Evolutionary conservation across 2,329 filamentous ascomycete species (phyloP).

Genomic region (Fusarium protoensiforme): DNA sequence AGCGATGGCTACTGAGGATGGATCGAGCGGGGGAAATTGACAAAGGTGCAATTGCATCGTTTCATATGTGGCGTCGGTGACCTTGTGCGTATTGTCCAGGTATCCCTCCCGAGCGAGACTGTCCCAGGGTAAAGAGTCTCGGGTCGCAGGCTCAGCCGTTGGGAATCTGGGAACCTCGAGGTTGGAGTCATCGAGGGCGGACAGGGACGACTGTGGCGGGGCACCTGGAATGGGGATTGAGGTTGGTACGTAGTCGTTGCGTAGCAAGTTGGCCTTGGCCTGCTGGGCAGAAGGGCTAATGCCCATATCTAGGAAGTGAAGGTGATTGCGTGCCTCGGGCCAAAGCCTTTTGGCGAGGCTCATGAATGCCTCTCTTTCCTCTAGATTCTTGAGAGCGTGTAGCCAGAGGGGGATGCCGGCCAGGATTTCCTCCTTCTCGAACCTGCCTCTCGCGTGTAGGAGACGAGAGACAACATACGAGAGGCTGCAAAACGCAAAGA

Average conservation of each 20-base stretch:
- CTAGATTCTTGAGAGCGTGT: slow-evolving; percentile 1
- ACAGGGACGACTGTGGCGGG: no score
- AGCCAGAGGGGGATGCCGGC: slow-evolving; percentile 26
- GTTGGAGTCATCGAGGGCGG: no score
- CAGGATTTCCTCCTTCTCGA: slow-evolving; percentile 13
- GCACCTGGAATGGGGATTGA: no score
- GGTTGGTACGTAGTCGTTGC: rapidly evolving
- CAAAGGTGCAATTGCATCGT: rapidly evolving
- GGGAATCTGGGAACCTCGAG: no score
- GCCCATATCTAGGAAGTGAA: slow-evolving; percentile 1
- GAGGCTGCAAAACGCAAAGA: slow-evolving; percentile 35
- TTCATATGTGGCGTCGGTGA: background rate
- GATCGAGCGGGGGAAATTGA: rapidly evolving
- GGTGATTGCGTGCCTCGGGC: slow-evolving; percentile 23
- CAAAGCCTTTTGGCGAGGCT: slow-evolving; percentile 13
- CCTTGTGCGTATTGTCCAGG: background rate
- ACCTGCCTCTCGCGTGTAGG: background rate
- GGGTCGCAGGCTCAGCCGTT: rapidly evolving
- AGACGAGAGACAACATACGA: slow-evolving; percentile 33
- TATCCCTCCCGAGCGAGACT: background rate
- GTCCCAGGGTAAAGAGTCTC: background rate
- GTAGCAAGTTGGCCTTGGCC: rapidly evolving
- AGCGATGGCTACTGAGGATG: rapidly evolving
- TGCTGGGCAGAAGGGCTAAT: background rate
- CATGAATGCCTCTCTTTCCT: slow-evolving; percentile 23